Percentiles rank a stretch among this genome's conserved stretches.
These are phyloP conservation scores for Beauveria varroae DNA, from an alignment of 2,329 filamentous ascomycete species.

Conservation along the genomic window DNA sequence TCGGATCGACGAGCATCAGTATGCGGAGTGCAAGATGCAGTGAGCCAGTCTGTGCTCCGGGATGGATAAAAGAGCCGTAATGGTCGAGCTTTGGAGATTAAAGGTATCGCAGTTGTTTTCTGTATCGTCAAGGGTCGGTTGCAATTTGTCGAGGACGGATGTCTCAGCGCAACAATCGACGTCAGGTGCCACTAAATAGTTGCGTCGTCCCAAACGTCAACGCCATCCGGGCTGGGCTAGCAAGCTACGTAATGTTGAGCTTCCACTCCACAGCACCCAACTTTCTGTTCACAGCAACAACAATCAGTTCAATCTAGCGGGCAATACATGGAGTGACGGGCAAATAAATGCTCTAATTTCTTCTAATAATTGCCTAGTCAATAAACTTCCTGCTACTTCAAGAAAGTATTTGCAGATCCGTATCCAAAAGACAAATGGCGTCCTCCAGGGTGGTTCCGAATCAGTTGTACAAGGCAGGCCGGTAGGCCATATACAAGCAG, in stretches of 20 bases:
- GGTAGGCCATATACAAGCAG: no score
- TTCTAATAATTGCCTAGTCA: no score
- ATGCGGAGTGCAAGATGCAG: background rate
- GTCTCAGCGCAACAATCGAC: background rate
- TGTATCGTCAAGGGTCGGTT: background rate
- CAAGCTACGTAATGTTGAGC: background rate
- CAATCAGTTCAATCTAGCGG: no score
- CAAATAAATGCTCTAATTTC: no score
- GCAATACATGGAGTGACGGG: no score
- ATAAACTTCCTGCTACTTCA: no score
- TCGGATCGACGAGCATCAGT: constrained; percentile 24
- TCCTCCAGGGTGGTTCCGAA: no score
- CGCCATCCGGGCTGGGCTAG: background rate
- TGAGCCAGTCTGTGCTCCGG: background rate
- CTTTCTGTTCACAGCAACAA: no score
- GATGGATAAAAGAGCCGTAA: background rate
- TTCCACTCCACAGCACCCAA: background rate
- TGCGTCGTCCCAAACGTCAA: background rate
- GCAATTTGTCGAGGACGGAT: background rate
- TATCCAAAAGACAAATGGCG: no score
- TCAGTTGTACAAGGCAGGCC: no score
- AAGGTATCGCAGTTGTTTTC: background rate
- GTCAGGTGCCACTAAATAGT: constrained; percentile 6
- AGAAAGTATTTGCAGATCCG: no score
- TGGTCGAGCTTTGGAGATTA: background rate